Base-by-base conservation (phyloP, 1,284 basidiomycete genomes). In the Mycosarcoma maydis region DNA sequence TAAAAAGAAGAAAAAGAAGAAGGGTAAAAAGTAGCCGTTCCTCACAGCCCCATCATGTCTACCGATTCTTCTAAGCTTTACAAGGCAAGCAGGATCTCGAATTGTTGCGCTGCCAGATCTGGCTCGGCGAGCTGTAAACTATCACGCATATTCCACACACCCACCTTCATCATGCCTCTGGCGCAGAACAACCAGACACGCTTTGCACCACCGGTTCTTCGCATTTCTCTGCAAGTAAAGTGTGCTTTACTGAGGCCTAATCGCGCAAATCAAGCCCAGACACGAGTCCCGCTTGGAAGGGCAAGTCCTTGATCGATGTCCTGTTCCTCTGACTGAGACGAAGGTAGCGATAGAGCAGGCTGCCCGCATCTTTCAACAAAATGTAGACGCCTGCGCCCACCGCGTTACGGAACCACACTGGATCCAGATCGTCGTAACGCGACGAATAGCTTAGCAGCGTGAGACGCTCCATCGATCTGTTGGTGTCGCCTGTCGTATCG, bases 371-470 rank as follows among this genome's bases (percentile, higher is more conserved):
- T 38, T 75, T 77, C 32, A 72, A 10, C 30, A 77, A 41, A 20
- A 79, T 73, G 46, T 64, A 80, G 4, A 76, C n/a, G 11, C 55
- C 72, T 0, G 70, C 72, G 11, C 78, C 78, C 2, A 80, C 38
- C 1, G 76, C 64, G 40, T 77, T 80, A 3, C 78, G 53, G 44
- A 48, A 79, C 78, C 78, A 80, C 1, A 79, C 66, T 2, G 77
- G 73, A 27, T 80, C 78, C 17, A 78, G 56, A 16, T 79, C 72
- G 37, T 75, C 71, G 32, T 69, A 72, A 6, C 52, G 24, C 32
- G 37, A n/a, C 36, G 43, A 46, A 11, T 45, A 39, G 38, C 49
- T 45, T 3, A 61, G 33, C 41, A 57, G 17, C 6, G 54, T 54
- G 13, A 62, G 42, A 10, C 47, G 46, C 5, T 64, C 43, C 27